phyloP scores from a whole-genome alignment of 1,139 yeast genomes.

The Pneumocystis carinii region DNA sequence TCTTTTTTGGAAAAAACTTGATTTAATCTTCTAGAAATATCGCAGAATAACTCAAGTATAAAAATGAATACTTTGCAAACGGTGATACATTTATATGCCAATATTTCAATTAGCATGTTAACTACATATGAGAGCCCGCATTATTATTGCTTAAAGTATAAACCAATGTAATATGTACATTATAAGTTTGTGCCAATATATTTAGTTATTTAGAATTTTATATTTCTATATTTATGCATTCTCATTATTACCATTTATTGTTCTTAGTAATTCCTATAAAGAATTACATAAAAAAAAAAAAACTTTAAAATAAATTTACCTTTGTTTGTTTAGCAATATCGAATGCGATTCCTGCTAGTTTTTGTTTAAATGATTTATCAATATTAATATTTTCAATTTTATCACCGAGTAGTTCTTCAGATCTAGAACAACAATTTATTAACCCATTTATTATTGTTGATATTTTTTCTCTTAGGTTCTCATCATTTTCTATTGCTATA shows the following conservation, averaged over 20 bases:
- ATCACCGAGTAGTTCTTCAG: constrained; percentile 6
- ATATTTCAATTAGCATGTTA: not conserved
- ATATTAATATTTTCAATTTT: constrained; percentile 53
- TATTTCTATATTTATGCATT: not conserved
- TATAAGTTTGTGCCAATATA: not conserved
- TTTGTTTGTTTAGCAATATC: constrained; percentile 94
- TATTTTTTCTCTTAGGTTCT: not conserved
- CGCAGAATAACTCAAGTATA: not conserved
- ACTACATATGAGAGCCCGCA: not conserved
- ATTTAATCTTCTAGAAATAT: not conserved
- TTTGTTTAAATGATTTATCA: constrained; percentile 77
- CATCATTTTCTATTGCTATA: constrained; percentile 30
- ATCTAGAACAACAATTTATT: constrained; percentile 5
- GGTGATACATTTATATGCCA: not conserved
- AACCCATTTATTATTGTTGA: constrained; percentile 5
- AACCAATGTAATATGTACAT: not conserved
- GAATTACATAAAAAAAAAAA: not conserved
- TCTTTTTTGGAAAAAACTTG: not conserved
- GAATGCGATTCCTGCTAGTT: constrained; percentile 88
- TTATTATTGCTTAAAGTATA: not conserved
- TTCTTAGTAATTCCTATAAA: not conserved
- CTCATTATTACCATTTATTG: not conserved
- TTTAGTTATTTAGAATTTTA: not conserved
- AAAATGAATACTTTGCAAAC: not conserved
- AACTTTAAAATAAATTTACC: constrained; percentile 33